A percentile compares a stretch with the other conserved stretches of the same genome.
These are phyloP conservation scores for Vanilla planifolia DNA, from an alignment of 106 monocot genomes.

Conservation along the genomic window DNA sequence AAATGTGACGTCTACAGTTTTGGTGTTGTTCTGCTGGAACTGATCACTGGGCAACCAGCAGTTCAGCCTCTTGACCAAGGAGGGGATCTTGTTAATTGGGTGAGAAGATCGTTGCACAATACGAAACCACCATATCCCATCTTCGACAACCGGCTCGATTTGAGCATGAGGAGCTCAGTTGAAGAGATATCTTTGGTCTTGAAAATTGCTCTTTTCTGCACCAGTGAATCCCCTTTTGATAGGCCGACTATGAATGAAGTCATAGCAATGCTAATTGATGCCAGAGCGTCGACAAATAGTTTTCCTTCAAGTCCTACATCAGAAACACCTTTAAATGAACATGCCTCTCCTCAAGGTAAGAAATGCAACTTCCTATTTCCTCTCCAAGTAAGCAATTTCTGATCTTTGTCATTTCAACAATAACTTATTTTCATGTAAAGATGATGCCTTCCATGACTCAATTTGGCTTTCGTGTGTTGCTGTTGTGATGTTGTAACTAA, in stretches of 20 bases:
- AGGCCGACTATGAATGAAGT: conserved; percentile 85
- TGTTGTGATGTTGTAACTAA: neutral
- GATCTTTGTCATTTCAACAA: too few relatives aligned
- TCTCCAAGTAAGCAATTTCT: too few relatives aligned
- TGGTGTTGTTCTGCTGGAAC: conserved; percentile 71
- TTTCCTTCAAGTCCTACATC: conserved; percentile 27
- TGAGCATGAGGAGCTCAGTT: conserved; percentile 31
- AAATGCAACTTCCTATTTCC: too few relatives aligned
- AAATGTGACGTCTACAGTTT: conserved; percentile 86
- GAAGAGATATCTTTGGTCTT: conserved; percentile 65
- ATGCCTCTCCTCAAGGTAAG: conserved; percentile 29
- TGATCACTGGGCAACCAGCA: conserved; percentile 66
- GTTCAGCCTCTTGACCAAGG: conserved; percentile 66
- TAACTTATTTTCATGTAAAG: too few relatives aligned
- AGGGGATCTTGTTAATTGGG: conserved; percentile 70
- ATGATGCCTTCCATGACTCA: too few relatives aligned
- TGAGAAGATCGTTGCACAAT: conserved; percentile 44
- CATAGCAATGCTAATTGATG: conserved; percentile 68
- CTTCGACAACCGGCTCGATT: conserved; percentile 53
- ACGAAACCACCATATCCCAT: conserved; percentile 11
- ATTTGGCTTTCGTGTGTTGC: too few relatives aligned
- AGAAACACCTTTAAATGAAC: conserved; percentile 27
- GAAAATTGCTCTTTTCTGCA: conserved; percentile 80
- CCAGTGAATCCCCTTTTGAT: conserved; percentile 55
- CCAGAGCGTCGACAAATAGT: conserved; percentile 32